phyloP scores from a whole-genome alignment of 768 basidiomycete genomes.

The Pisolithus marmoratus region DNA sequence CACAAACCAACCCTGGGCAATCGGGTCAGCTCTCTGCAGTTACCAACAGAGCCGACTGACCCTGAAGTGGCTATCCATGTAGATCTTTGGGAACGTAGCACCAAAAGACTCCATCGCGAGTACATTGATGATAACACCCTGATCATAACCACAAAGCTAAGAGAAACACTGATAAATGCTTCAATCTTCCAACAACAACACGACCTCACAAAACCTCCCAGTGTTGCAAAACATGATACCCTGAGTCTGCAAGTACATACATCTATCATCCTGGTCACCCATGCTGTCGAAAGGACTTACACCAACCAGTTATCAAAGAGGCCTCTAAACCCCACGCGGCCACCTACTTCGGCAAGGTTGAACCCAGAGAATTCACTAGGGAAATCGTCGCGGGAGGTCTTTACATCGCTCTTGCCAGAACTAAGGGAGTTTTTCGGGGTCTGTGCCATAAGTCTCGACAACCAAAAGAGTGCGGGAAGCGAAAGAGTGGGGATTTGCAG shows the following conservation, averaged over 20 bases:
- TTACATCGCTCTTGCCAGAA: neutral
- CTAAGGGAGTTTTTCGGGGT: neutral
- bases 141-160: constrained; percentile 29
- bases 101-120: constrained; percentile 30
- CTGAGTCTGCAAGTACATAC: constrained; percentile 17
- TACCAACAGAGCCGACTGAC: constrained; percentile 5
- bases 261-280: neutral
- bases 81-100: constrained; percentile 26
- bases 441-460: neutral
- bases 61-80: constrained; percentile 22
- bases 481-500: no score
- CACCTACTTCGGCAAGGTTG: constrained; percentile 12
- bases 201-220: constrained; percentile 26
- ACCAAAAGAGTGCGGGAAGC: no score
- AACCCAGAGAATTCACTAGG: constrained; percentile 3
- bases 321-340: constrained; percentile 19
- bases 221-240: constrained; percentile 25
- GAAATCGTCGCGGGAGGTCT: neutral
- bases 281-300: constrained; percentile 9
- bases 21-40: constrained; percentile 1
- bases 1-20: constrained; percentile 25
- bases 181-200: neutral
- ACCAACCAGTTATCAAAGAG: constrained; percentile 23
- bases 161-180: neutral
- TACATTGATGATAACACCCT: constrained; percentile 28